These are phyloP conservation scores for Blastosporella zonata DNA, from an alignment of 1,284 basidiomycete genomes.

Conservation along the genomic window DNA sequence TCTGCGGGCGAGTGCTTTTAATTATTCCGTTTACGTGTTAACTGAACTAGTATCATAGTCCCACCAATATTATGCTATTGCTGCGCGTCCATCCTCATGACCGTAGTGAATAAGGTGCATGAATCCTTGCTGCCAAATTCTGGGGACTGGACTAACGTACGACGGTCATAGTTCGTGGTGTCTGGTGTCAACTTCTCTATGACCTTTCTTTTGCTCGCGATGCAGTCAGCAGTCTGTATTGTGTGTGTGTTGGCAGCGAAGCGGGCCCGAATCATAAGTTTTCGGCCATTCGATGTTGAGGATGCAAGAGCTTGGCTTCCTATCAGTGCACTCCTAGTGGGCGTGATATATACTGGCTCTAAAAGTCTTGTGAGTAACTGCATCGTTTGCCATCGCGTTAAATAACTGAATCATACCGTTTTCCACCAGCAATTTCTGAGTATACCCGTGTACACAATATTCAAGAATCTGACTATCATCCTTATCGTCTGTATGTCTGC, in stretches of 20 bases:
- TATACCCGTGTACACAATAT: slow-evolving; percentile 96
- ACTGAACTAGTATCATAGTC: slow-evolving; percentile 34
- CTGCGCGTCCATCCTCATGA: slow-evolving; percentile 95
- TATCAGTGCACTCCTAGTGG: slow-evolving; percentile 88
- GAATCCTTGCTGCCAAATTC: background rate
- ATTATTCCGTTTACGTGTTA: background rate
- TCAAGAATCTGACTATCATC: slow-evolving; percentile 99
- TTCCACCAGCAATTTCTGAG: slow-evolving; percentile 79
- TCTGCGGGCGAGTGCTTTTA: slow-evolving; percentile 37
- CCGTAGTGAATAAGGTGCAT: slow-evolving; percentile 91
- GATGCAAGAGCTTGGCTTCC: slow-evolving; percentile 96
- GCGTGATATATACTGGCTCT: slow-evolving; percentile 97
- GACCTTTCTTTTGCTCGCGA: slow-evolving; percentile 93
- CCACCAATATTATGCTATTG: slow-evolving; percentile 90
- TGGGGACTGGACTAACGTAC: background rate
- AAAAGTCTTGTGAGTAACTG: slow-evolving; percentile 80
- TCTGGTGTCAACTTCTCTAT: slow-evolving; percentile 94
- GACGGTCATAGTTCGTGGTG: slow-evolving; percentile 77
- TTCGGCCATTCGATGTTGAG: slow-evolving; percentile 80
- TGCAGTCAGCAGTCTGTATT: slow-evolving; percentile 89
- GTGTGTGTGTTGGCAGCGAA: slow-evolving; percentile 76
- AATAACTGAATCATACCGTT: slow-evolving; percentile 4
- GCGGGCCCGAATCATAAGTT: slow-evolving; percentile 80
- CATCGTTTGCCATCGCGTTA: background rate
- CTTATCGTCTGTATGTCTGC: slow-evolving; percentile 69